Base-by-base conservation (phyloP, 768 basidiomycete species). In the Amylocystis lapponica region DNA sequence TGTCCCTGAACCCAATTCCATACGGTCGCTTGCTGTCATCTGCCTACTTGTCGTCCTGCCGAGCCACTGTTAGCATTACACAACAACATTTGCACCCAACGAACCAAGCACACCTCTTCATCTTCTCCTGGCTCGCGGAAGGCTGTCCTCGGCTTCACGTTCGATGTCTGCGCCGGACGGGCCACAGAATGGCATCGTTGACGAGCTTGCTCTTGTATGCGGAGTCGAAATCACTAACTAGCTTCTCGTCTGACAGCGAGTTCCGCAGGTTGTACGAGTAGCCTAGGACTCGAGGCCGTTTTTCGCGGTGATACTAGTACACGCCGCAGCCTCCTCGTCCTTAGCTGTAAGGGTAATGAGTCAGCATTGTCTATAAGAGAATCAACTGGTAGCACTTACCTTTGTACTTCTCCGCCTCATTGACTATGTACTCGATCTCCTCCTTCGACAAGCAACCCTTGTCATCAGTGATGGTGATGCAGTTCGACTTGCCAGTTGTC, bases 351-450 rank as follows among this genome's bases (percentile, higher is more conserved):
- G 36, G 33, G 17, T 39, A 30, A 41, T 32, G 17, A 13, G 45
- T 55, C 47, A 55, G 49, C 34, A 48, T 14, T 4, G 16, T 12
- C 7, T 11, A 26, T 2, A 2, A 11, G 16, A 57, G 76, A 55
- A 65, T 76, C 80, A 70, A 68, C 84, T 90, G 75, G 91, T 94
- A 62, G 81, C 81, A n/a, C n/a, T n/a, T n/a, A n/a, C n/a, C n/a
- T n/a, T n/a, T n/a, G n/a, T n/a, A n/a, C n/a, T n/a, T n/a, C 79
- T 95, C 93, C 42, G 94, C 93, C 62, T 96, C 94, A 47, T 66
- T 62, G 33, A 97, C 90, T 94, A 97, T 97, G 63, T 91, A 86
- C 65, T 97, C 94, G 48, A 97, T 97, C 62, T 96, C 94, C 66
- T 96, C n/a, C n/a, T n/a, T n/a, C n/a, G n/a, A n/a, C n/a, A n/a